Evolutionary conservation across 2,329 filamentous ascomycete genomes (phyloP).

Genomic region (Claviceps paspali): DNA sequence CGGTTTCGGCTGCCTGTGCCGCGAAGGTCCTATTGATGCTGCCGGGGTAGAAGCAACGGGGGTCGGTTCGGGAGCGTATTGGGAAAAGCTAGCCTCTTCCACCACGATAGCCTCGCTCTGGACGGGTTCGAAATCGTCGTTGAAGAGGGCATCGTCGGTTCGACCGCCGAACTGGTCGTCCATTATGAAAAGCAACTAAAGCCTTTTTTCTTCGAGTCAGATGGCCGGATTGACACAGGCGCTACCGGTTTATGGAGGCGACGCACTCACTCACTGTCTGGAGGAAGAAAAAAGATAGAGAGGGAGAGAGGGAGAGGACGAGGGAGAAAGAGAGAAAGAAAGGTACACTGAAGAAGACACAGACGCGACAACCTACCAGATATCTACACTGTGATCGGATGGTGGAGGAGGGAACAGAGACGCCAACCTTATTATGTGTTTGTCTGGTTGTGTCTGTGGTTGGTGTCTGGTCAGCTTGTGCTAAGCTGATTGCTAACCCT

Average conservation of each 20-base stretch:
- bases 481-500: neutral
- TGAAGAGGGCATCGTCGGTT: conserved; percentile 47
- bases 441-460: no score
- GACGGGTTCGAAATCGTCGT: conserved; percentile 46
- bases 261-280: no score
- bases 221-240: neutral
- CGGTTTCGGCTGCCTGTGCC: conserved; percentile 2
- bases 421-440: neutral
- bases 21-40: conserved; percentile 7
- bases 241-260: no score
- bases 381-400: neutral
- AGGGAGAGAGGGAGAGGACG: neutral
- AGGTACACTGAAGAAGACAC: no score
- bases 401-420: neutral
- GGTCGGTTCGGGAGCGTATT: conserved; percentile 8
- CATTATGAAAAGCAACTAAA: conserved; percentile 21
- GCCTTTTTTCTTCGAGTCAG: neutral
- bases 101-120: conserved; percentile 18
- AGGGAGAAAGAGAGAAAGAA: no score
- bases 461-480: no score
- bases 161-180: conserved; percentile 46
- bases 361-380: neutral
- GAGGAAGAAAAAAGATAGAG: neutral
- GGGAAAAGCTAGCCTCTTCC: conserved; percentile 6
- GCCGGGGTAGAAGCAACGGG: conserved; percentile 5